These are phyloP conservation scores for Aspergillus pseudoviridinutans DNA, from an alignment of 2,329 filamentous ascomycete genomes.

Conservation along the genomic window DNA sequence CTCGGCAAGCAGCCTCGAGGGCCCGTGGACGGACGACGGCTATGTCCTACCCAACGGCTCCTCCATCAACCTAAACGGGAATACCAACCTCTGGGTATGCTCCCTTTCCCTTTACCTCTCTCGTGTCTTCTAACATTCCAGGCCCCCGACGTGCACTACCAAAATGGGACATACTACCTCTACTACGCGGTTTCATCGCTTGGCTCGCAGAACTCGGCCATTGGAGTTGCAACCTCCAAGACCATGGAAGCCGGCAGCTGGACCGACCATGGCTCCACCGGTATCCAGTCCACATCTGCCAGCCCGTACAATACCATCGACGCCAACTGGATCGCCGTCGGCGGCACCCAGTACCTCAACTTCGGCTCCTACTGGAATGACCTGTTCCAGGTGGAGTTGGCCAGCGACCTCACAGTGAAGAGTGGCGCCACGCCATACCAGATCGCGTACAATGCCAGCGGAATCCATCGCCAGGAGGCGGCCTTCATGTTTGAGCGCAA, in stretches of 20 bases:
- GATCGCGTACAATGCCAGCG: slow-evolving; percentile 52
- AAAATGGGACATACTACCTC: slow-evolving; percentile 58
- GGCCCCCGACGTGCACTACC: slow-evolving; percentile 61
- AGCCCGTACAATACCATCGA: slow-evolving; percentile 60
- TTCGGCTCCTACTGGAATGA: slow-evolving; percentile 70
- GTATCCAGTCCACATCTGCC: slow-evolving; percentile 33
- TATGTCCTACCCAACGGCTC: slow-evolving; percentile 44
- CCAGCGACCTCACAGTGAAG: slow-evolving; percentile 24
- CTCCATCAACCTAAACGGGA: slow-evolving; percentile 42
- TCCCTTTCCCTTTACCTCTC: neutral
- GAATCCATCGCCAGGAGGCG: slow-evolving; percentile 55
- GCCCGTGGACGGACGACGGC: slow-evolving; percentile 49
- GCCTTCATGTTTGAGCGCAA: slow-evolving; percentile 53
- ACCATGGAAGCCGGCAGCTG: slow-evolving; percentile 37
- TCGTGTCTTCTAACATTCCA: slow-evolving; percentile 20
- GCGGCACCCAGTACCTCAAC: slow-evolving; percentile 46
- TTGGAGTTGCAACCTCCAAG: slow-evolving; percentile 54
- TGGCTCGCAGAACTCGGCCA: slow-evolving; percentile 57
- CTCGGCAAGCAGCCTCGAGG: slow-evolving; percentile 43
- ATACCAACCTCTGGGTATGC: slow-evolving; percentile 48
- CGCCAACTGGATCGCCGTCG: slow-evolving; percentile 48
- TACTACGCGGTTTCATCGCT: slow-evolving; percentile 63
- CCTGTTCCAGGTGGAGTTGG: slow-evolving; percentile 57
- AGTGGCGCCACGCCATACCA: slow-evolving; percentile 39
- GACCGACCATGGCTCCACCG: slow-evolving; percentile 34